Evolutionary conservation across 768 basidiomycete species (phyloP), one percentile per base, ranked within the genome.

Genomic region (Ephemerocybe angulata): DNA sequence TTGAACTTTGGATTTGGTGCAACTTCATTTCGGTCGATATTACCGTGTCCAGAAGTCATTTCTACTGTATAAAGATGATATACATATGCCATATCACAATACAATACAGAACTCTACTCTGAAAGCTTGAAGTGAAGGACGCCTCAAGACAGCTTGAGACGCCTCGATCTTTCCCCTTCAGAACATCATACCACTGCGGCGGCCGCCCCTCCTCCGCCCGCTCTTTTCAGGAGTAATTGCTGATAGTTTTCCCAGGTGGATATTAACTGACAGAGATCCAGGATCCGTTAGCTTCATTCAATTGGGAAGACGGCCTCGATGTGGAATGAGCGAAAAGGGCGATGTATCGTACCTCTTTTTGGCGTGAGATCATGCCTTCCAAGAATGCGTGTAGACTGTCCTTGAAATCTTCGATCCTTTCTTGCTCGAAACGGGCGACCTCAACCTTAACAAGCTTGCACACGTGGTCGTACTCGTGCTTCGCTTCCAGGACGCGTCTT

Each of bases 321-420:
- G 33, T 22, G 2, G 17, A 30, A 31, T 22, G 57, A 19, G 38
- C 21, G 15, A 5, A 41, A 8, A 19, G n/a, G 17, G n/a, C 15
- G 38, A 41, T 4, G 38, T 10, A 41, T 41, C 79, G 53, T 29
- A 86, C 86, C 77, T 88, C 83, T 67, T 87, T 91, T 73, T 99
- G 95, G 51, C 86, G 77, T 3, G 77, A 69, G 47, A 95, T 87
- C 88, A 96, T 90, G 4, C 88, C 90, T 40, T 93, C 88, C 52
- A 98, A 72, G 69, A 93, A 94, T 3, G 79, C 78, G 67, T 92
- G 88, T 60, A 99, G 68, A 2, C 87, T 79, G 41, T 81, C 76
- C 70, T 94, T 95, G 70, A 98, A 97, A 67, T 98, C 96, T 46
- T 92, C 89, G 24, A 98, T 81, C 40, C 95, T 83, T 70, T 97